A percentile compares a stretch with the other conserved stretches of the same genome.
Evolutionary conservation across 768 basidiomycete genomes (phyloP).

Genomic region (Boletus pseudopeckii): DNA sequence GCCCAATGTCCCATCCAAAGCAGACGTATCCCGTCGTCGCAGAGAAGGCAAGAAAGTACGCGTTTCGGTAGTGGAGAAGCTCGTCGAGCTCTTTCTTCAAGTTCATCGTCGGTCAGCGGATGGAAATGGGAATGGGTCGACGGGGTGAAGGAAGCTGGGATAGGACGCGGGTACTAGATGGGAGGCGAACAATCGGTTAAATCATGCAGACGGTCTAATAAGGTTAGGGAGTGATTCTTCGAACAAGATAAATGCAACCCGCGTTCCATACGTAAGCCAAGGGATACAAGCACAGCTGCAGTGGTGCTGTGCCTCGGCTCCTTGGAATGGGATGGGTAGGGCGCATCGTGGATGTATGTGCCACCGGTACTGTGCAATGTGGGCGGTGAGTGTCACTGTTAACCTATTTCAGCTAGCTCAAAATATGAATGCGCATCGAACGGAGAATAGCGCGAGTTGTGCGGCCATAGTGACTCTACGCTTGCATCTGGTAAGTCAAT

Average conservation of each 20-base stretch:
- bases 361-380: too few species aligned
- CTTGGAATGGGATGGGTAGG: background rate
- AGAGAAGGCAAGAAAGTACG: slow-evolving; percentile 33
- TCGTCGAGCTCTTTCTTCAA: slow-evolving; percentile 21
- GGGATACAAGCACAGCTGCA: too few species aligned
- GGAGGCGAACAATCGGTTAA: background rate
- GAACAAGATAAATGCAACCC: background rate
- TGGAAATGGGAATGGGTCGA: background rate
- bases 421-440: too few species aligned
- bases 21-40: slow-evolving; percentile 35
- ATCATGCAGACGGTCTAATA: background rate
- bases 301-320: background rate
- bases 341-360: too few species aligned
- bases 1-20: slow-evolving; percentile 37
- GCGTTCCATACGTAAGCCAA: background rate
- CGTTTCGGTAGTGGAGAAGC: slow-evolving; percentile 31
- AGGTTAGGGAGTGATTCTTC: background rate
- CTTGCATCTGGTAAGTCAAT: too few species aligned
- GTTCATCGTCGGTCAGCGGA: slow-evolving; percentile 8
- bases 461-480: too few species aligned
- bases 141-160: background rate
- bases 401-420: too few species aligned
- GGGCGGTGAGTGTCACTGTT: too few species aligned
- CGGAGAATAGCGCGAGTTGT: too few species aligned
- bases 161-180: background rate